A percentile compares a stretch with the other conserved stretches of the same genome.
phyloP scores from a whole-genome alignment of 1,284 basidiomycete species.

The Ustilago esculenta region DNA sequence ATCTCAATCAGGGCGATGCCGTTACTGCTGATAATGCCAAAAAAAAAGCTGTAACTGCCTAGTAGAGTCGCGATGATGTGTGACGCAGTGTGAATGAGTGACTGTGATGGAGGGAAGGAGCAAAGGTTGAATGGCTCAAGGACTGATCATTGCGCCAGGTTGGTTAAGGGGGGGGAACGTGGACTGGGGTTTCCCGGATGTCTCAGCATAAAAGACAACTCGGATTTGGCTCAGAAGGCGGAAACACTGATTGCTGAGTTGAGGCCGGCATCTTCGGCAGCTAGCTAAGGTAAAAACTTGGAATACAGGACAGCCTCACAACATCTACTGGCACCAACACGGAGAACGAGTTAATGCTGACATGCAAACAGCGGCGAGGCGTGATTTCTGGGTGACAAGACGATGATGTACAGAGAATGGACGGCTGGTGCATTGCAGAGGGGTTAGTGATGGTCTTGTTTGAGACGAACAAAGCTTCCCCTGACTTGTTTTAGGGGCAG shows the following conservation, averaged over 20 bases:
- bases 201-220: background rate
- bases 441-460: background rate
- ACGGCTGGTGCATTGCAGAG: constrained; percentile 1
- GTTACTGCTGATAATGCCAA: too few relatives aligned
- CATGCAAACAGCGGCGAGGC: background rate
- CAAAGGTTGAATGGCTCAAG: too few relatives aligned
- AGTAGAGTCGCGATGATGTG: too few relatives aligned
- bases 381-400: background rate
- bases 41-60: too few relatives aligned
- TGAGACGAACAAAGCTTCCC: too few relatives aligned
- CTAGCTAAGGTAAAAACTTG: background rate
- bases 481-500: too few relatives aligned
- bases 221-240: background rate
- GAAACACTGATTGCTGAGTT: background rate
- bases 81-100: too few relatives aligned
- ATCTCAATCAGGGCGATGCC: too few relatives aligned
- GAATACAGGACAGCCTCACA: background rate
- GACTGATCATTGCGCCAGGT: too few relatives aligned
- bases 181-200: too few relatives aligned
- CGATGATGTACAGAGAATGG: background rate
- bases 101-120: too few relatives aligned
- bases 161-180: too few relatives aligned
- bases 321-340: constrained; percentile 8
- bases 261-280: background rate
- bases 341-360: background rate